Percentiles rank a stretch among this genome's conserved stretches.
These are phyloP conservation scores for Akanthomyces muscarius DNA, from an alignment of 2,329 filamentous ascomycete genomes.

Conservation along the genomic window DNA sequence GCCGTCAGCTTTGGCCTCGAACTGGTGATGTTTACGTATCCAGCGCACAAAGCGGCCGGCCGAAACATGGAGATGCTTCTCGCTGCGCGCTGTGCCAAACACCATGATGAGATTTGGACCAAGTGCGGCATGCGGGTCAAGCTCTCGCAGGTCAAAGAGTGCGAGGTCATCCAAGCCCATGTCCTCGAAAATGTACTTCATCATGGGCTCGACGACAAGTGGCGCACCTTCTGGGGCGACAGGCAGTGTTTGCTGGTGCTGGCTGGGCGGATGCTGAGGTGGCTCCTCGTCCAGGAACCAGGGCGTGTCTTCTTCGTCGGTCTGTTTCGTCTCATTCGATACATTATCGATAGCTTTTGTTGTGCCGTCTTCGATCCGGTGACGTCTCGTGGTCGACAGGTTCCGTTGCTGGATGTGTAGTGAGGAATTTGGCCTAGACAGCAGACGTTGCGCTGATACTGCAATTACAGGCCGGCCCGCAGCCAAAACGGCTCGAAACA, in stretches of 20 bases:
- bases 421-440: slow-evolving; percentile 16
- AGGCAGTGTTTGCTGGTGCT: slow-evolving; percentile 47
- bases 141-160: slow-evolving; percentile 74
- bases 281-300: slow-evolving; percentile 84
- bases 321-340: slow-evolving; percentile 5
- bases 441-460: slow-evolving; percentile 19
- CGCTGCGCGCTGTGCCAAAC: slow-evolving; percentile 83
- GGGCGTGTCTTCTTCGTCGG: slow-evolving; percentile 44
- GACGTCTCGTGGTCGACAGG: slow-evolving; percentile 22
- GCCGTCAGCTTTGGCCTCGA: slow-evolving; percentile 79
- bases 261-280: slow-evolving; percentile 46
- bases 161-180: slow-evolving; percentile 80
- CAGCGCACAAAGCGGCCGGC: slow-evolving; percentile 87
- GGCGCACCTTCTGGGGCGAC: slow-evolving; percentile 65
- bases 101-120: slow-evolving; percentile 90
- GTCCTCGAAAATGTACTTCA: slow-evolving; percentile 77
- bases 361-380: background rate
- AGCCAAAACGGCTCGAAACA: slow-evolving; percentile 28
- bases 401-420: slow-evolving; percentile 23
- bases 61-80: slow-evolving; percentile 88
- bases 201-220: slow-evolving; percentile 63
- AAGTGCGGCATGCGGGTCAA: slow-evolving; percentile 83
- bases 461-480: slow-evolving; percentile 13
- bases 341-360: slow-evolving; percentile 21
- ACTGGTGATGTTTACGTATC: slow-evolving; percentile 67